These are phyloP conservation scores for Houttuynia cordata DNA, from an alignment of 164 flowering plant genomes.

Conservation along the genomic window DNA sequence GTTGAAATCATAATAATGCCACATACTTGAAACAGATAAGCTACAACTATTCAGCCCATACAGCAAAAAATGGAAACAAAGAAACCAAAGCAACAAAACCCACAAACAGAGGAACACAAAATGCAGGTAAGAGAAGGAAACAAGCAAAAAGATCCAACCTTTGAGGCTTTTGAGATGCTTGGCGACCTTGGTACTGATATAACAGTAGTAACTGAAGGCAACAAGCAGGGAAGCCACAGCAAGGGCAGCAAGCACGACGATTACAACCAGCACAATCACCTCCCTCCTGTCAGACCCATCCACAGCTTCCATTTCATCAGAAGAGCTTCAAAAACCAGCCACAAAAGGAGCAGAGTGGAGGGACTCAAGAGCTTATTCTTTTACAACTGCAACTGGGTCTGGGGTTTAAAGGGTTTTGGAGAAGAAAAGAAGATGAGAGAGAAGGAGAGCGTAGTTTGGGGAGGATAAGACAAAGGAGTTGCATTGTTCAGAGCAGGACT, in stretches of 20 bases:
- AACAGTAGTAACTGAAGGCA: conserved; percentile 87
- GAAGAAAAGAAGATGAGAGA: too few species aligned
- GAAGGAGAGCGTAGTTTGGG: too few species aligned
- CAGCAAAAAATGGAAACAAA: background rate
- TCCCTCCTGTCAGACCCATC: conserved; percentile 34
- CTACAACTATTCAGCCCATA: too few species aligned
- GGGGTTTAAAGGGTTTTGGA: too few species aligned
- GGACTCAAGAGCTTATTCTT: too few species aligned
- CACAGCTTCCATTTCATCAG: conserved; percentile 3
- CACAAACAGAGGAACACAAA: background rate
- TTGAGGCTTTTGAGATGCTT: conserved; percentile 29
- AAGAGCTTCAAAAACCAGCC: background rate
- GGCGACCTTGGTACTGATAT: conserved; percentile 63
- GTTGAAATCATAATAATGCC: too few species aligned
- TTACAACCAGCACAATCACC: conserved; percentile 33
- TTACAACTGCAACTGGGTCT: too few species aligned
- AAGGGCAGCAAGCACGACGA: conserved; percentile 55
- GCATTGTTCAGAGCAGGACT: too few species aligned
- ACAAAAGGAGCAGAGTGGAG: too few species aligned
- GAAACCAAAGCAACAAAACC: background rate
- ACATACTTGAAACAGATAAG: too few species aligned
- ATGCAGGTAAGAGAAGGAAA: too few species aligned
- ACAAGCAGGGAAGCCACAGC: conserved; percentile 60
- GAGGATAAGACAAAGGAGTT: too few species aligned
- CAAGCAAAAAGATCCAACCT: conserved; percentile 7